These are phyloP conservation scores for Aureobasidium sp. DNA, from an alignment of 2,329 filamentous ascomycete species.

Conservation along the genomic window DNA sequence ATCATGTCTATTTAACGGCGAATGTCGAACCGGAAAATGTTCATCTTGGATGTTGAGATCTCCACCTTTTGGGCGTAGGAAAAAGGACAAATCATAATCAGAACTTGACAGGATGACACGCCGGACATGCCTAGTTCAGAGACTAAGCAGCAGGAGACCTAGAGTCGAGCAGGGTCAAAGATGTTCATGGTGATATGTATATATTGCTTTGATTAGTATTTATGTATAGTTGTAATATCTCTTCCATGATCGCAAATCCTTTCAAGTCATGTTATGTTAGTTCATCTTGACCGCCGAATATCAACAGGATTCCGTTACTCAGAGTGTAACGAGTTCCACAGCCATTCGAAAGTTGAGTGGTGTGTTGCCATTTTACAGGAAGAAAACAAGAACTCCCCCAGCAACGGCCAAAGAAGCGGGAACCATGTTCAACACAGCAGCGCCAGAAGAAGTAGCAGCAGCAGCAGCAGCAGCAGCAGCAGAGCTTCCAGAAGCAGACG, in stretches of 20 bases:
- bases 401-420: neutral
- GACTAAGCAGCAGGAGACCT: neutral
- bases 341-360: too few species aligned
- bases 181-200: neutral
- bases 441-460: neutral
- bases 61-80: too few species aligned
- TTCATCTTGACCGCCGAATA: too few species aligned
- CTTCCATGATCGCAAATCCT: neutral
- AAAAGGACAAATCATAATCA: too few species aligned
- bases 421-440: neutral
- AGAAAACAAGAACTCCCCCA: neutral
- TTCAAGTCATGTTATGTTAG: neutral
- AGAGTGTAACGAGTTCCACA: too few species aligned
- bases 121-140: neutral
- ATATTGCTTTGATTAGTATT: neutral
- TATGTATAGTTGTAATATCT: neutral
- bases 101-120: too few species aligned
- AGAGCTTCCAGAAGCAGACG: neutral
- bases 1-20: too few species aligned
- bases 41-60: too few species aligned
- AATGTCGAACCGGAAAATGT: too few species aligned
- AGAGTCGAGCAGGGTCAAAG: neutral
- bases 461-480: slow-evolving; percentile 1
- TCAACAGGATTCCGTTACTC: too few species aligned
- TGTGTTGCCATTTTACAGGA: neutral